phyloP scores from a whole-genome alignment of 2,329 filamentous ascomycete species.

The Fusarium siculi region DNA sequence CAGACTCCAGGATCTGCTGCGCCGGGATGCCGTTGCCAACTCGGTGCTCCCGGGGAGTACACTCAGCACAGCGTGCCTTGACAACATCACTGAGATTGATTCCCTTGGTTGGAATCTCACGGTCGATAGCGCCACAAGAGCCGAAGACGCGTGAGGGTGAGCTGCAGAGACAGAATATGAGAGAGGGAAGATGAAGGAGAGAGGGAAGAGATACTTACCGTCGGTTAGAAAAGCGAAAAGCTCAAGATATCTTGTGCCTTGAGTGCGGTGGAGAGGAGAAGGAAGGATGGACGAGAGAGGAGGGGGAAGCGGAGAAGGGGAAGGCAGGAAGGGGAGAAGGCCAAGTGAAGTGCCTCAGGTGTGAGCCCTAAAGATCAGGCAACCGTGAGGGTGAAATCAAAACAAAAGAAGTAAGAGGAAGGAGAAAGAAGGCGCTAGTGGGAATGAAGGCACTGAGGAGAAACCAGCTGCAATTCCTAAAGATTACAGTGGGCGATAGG shows the following conservation, averaged over 20 bases:
- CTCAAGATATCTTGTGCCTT: neutral
- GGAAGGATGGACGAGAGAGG: neutral
- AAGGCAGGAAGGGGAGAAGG: too few relatives aligned
- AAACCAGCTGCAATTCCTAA: neutral
- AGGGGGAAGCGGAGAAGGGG: too few relatives aligned
- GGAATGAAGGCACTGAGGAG: neutral
- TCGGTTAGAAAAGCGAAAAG: neutral
- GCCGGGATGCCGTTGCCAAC: conserved; percentile 15
- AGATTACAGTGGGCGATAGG: neutral
- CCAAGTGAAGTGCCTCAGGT: neutral
- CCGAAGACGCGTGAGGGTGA: conserved; percentile 18
- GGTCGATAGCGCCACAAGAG: conserved; percentile 33
- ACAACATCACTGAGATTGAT: conserved; percentile 13
- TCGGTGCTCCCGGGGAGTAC: conserved; percentile 30
- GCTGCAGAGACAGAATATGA: neutral
- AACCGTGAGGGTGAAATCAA: neutral
- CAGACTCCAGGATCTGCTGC: conserved; percentile 27
- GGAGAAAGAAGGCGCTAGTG: neutral
- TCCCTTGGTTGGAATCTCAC: neutral
- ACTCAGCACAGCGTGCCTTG: conserved; percentile 28
- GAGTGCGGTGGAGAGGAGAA: neutral
- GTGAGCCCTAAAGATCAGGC: conserved; percentile 1
- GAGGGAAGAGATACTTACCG: neutral
- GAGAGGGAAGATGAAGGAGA: neutral
- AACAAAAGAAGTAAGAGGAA: neutral